Percentiles rank a stretch among this genome's conserved stretches.
Conservation (phyloP, 768 basidiomycete genomes). For the Auricularia sp. region DNA sequence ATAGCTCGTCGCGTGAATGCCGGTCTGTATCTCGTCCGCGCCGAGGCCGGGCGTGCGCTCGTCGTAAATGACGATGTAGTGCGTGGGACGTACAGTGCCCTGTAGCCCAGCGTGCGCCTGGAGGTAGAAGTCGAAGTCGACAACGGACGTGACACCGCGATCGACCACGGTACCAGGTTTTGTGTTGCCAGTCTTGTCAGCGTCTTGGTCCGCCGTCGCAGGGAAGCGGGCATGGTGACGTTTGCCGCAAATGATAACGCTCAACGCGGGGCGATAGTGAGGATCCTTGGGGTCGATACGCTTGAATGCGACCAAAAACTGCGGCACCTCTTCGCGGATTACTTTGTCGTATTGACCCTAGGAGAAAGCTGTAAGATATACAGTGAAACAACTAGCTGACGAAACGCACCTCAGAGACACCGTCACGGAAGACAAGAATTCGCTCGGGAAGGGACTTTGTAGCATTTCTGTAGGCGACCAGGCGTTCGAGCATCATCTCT, state of each 20-base stretch:
- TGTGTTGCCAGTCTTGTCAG: conserved; percentile 64
- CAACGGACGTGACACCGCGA: conserved; percentile 58
- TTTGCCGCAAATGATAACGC: conserved; percentile 77
- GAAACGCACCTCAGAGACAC: conserved; percentile 44
- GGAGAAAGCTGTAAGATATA: neutral
- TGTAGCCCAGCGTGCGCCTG: conserved; percentile 70
- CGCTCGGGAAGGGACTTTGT: conserved; percentile 47
- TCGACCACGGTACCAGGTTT: conserved; percentile 74
- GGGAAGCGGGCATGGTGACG: conserved; percentile 56
- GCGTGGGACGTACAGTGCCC: conserved; percentile 46
- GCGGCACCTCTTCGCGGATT: conserved; percentile 49
- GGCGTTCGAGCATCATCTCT: conserved; percentile 62
- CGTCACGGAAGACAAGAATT: conserved; percentile 68
- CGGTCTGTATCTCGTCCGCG: conserved; percentile 65
- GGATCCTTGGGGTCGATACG: conserved; percentile 33
- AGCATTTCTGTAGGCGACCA: conserved; percentile 17
- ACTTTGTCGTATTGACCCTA: conserved; percentile 69
- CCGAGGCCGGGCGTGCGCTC: conserved; percentile 43
- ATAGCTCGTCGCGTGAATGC: conserved; percentile 60
- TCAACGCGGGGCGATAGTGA: conserved; percentile 52
- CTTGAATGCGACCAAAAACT: conserved; percentile 52
- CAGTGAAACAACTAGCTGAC: neutral
- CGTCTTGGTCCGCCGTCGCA: conserved; percentile 38
- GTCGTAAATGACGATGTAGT: conserved; percentile 74
- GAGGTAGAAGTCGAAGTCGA: conserved; percentile 43